These are phyloP conservation scores for Xylaria sp. DNA, from an alignment of 2,329 filamentous ascomycete genomes.

Conservation along the genomic window DNA sequence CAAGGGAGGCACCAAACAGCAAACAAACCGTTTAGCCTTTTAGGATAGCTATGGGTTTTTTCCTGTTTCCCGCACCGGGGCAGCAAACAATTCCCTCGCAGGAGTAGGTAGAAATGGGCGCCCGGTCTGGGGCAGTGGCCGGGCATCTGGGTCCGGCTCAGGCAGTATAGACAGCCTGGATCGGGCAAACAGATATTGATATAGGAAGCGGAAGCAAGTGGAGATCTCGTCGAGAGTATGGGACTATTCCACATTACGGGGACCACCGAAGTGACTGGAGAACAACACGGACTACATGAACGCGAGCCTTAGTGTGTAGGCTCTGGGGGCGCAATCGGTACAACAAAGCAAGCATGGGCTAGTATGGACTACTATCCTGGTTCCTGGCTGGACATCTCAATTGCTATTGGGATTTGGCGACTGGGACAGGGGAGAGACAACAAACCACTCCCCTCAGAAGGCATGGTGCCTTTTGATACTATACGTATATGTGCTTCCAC, in stretches of 20 bases:
- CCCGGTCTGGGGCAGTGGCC: background rate
- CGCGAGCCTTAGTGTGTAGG: background rate
- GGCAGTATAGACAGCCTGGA: background rate
- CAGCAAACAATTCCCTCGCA: background rate
- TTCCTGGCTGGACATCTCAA: background rate
- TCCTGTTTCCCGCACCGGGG: background rate
- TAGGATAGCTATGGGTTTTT: conserved; percentile 11
- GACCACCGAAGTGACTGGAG: background rate
- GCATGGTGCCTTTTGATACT: background rate
- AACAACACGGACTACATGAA: background rate
- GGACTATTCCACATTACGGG: background rate
- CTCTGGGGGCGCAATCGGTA: background rate
- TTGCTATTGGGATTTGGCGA: background rate
- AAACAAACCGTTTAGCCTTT: conserved; percentile 25
- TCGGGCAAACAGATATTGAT: background rate
- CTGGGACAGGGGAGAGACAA: background rate
- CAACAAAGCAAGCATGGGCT: background rate
- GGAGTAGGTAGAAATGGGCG: background rate
- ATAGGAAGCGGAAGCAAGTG: background rate
- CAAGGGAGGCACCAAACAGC: conserved; percentile 42
- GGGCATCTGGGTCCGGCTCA: background rate
- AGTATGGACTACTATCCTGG: background rate
- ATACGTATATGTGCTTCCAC: background rate
- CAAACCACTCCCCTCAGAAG: background rate
- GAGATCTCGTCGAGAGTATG: background rate